Percentiles rank a stretch among this genome's conserved stretches.
Conservation (phyloP, 2,329 filamentous ascomycete genomes). For the Cercospora citrullina region DNA sequence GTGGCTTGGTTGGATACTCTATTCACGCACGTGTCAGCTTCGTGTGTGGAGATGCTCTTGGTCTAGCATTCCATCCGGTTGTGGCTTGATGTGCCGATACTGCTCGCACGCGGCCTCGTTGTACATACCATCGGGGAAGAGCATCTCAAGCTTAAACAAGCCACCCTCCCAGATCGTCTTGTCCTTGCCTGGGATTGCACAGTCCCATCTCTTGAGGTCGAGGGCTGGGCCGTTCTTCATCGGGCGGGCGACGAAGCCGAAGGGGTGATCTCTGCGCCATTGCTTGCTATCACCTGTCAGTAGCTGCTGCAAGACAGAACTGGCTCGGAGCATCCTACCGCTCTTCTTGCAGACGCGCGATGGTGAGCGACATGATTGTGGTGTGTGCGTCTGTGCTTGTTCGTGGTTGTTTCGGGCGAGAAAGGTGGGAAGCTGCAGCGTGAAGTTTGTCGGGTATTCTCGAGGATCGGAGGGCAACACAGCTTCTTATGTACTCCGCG, state of each 20-base stretch:
- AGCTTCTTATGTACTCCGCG: neutral
- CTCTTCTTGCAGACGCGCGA: slow-evolving; percentile 85
- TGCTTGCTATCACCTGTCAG: slow-evolving; percentile 67
- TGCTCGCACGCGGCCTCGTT: neutral
- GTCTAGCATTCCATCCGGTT: too few species aligned
- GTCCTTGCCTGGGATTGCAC: slow-evolving; percentile 91
- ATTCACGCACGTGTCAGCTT: slow-evolving; percentile 23
- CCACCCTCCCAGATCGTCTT: slow-evolving; percentile 99
- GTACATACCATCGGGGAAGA: slow-evolving; percentile 79
- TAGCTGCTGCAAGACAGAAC: neutral
- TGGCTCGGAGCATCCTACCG: slow-evolving; percentile 56
- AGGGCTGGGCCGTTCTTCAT: slow-evolving; percentile 76
- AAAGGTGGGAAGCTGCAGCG: neutral
- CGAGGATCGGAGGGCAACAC: neutral
- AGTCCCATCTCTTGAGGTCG: slow-evolving; percentile 95
- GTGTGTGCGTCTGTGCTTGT: slow-evolving; percentile 6
- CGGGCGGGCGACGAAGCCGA: slow-evolving; percentile 94
- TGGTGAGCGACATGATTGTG: slow-evolving; percentile 74
- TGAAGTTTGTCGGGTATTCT: neutral
- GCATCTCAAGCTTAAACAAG: slow-evolving; percentile 88
- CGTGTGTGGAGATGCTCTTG: neutral
- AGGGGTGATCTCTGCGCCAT: slow-evolving; percentile 95
- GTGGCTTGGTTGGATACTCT: slow-evolving; percentile 99
- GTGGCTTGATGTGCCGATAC: neutral
- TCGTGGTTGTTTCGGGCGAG: slow-evolving; percentile 13